A percentile compares a stretch with the other conserved stretches of the same genome.
Conservation (phyloP, 345 rosid genomes). For the Arabis hirsuta region DNA sequence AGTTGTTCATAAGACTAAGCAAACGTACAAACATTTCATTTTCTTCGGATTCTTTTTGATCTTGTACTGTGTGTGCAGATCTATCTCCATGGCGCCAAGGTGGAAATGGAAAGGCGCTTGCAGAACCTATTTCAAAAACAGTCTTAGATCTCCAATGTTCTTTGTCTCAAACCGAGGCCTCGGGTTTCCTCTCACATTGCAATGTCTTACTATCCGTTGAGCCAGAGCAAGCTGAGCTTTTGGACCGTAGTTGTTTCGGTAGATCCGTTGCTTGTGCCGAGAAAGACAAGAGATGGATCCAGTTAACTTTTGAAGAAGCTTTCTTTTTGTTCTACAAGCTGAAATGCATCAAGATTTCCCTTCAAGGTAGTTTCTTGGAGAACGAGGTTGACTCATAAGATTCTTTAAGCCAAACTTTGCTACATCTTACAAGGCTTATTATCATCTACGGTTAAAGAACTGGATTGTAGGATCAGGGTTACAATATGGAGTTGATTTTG, state of each 20-base stretch:
- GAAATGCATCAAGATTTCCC: slow-evolving; percentile 56
- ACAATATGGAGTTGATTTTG: slow-evolving; percentile 72
- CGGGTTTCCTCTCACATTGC: slow-evolving; percentile 51
- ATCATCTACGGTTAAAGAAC: slow-evolving; percentile 62
- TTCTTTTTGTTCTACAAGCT: slow-evolving; percentile 57
- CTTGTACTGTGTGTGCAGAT: neutral
- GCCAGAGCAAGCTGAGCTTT: slow-evolving; percentile 53
- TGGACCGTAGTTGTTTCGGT: slow-evolving; percentile 63
- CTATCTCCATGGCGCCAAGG: slow-evolving; percentile 61
- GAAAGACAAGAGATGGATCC: slow-evolving; percentile 67
- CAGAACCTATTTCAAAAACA: slow-evolving; percentile 68
- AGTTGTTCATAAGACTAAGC: neutral
- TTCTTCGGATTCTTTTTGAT: neutral
- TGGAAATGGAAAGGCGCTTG: slow-evolving; percentile 85
- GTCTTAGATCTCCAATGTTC: slow-evolving; percentile 56
- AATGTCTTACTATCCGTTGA: slow-evolving; percentile 56
- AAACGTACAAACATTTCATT: neutral
- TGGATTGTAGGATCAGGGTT: slow-evolving; percentile 71
- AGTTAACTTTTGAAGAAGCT: slow-evolving; percentile 73
- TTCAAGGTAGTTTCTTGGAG: slow-evolving; percentile 32
- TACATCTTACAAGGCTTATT: slow-evolving; percentile 60
- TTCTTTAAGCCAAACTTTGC: slow-evolving; percentile 51
- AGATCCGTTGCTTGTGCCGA: slow-evolving; percentile 48
- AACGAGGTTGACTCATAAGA: slow-evolving; percentile 46
- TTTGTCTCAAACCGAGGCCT: slow-evolving; percentile 46